Base-by-base conservation (phyloP, 2,329 filamentous ascomycete genomes). In the Trichoderma aggressivum region DNA sequence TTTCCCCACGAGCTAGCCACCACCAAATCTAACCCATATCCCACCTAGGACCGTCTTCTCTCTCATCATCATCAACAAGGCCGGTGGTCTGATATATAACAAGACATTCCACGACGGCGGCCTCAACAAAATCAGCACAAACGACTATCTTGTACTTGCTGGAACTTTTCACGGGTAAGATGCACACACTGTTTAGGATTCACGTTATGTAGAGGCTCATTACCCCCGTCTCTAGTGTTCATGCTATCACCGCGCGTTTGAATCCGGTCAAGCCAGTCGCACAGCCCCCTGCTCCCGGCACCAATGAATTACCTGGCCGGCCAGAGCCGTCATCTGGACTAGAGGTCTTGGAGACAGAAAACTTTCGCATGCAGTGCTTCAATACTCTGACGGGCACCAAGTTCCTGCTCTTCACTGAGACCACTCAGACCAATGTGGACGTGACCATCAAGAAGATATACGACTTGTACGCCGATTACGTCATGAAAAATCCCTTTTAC, bases 401-500 rank as follows among this genome's bases (percentile, higher is more conserved):
- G 82, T 99, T 99, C 80, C 83, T 99, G 50, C 86, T 99, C 69
- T 98, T 99, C 80, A 98, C 96, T 70, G 96, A 98, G 81, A 90
- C 89, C 18, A 89, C 93, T 74, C 94, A 97, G 84, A 89, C 91
- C 62, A 97, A 97, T 78, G 91, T 97, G 50, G 96, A 98, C 77
- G 86, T 89, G 14, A 91, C 95, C 58, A 90, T 97, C 76, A 88
- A 90, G 79, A 92, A 90, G 80, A 91, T 98, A 77, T 98, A 99
- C 81, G 96, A 98, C 80, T 84, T 98, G 66, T 99, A 98, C 84
- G 89, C 93, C 64, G 96, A 99, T 82, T 98, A 93, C 80, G 96
- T 99, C 76, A 98, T 98, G 94, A 99, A 98, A 86, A 99, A 99
- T 81, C 96, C 96, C 1, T 99, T 99, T 79, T 98, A 98, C 83